Percentiles rank a stretch among this genome's conserved stretches.
These are phyloP conservation scores for Stromatinia cepivora DNA, from an alignment of 2,329 filamentous ascomycete species.

Conservation along the genomic window DNA sequence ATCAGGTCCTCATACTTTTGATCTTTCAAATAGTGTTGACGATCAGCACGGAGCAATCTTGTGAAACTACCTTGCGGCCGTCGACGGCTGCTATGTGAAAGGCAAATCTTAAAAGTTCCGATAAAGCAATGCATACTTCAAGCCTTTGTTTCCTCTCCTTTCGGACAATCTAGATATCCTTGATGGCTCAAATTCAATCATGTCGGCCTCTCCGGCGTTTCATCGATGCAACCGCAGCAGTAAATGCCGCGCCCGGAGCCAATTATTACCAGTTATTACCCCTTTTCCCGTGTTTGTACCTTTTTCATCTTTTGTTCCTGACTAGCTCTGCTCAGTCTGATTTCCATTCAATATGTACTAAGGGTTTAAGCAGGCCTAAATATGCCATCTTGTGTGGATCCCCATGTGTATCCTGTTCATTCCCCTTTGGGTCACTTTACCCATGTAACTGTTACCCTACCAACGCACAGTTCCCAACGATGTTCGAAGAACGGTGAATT, in stretches of 20 bases:
- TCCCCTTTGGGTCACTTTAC: background rate
- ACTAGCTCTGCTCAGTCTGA: background rate
- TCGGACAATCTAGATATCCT: background rate
- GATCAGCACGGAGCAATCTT: background rate
- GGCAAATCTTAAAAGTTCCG: background rate
- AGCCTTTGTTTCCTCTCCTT: background rate
- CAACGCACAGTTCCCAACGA: no score
- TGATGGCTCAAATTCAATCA: background rate
- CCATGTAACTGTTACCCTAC: background rate
- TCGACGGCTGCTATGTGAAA: background rate
- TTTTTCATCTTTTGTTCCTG: background rate
- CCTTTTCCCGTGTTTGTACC: background rate
- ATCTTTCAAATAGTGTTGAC: background rate
- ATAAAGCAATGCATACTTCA: background rate
- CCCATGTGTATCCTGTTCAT: background rate
- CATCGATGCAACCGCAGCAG: background rate
- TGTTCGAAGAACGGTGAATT: background rate
- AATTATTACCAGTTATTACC: background rate
- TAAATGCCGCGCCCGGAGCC: no score
- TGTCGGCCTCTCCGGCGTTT: background rate
- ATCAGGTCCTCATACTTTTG: background rate
- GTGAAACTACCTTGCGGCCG: background rate
- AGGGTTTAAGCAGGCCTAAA: background rate
- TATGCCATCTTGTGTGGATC: background rate
- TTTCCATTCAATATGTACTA: background rate